Percentiles rank a stretch among this genome's conserved stretches.
Evolutionary conservation across 805 yeast genomes (phyloP).

Genomic region (Saccharomycopsis malanga): DNA sequence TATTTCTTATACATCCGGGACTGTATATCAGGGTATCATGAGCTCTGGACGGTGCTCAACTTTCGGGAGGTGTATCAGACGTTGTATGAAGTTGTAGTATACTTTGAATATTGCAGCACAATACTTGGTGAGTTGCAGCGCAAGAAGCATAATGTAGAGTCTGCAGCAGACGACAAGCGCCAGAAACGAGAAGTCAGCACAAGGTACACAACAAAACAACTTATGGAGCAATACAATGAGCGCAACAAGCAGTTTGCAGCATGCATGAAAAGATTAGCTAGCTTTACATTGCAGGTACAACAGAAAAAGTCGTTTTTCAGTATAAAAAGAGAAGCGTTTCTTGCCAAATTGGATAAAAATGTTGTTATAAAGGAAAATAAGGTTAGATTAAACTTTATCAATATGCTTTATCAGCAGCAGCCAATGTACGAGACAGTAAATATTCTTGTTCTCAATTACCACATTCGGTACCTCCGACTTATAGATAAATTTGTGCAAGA

Average conservation of each 20-base stretch:
- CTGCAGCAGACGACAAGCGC: neutral
- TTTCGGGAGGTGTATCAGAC: constrained; percentile 14
- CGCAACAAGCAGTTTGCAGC: neutral
- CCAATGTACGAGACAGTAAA: constrained; percentile 11
- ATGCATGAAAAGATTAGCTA: neutral
- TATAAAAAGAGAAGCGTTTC: neutral
- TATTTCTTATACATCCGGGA: constrained; percentile 20
- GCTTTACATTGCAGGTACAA: neutral
- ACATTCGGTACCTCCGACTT: constrained; percentile 12
- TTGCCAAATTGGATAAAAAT: neutral
- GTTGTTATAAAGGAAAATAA: no score
- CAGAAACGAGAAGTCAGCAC: neutral
- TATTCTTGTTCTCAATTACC: constrained; percentile 15
- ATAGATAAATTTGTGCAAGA: constrained; percentile 17
- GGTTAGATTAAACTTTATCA: constrained; percentile 6
- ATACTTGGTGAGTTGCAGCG: neutral
- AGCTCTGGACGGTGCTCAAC: constrained; percentile 15
- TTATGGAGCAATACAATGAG: neutral
- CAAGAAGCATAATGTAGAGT: neutral
- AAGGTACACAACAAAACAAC: neutral
- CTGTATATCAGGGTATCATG: constrained; percentile 2
- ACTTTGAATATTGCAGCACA: constrained; percentile 17
- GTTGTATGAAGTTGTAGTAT: constrained; percentile 9
- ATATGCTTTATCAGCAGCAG: constrained; percentile 12
- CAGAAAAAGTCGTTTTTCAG: neutral